phyloP scores from a whole-genome alignment of 805 yeast species.

The Candida dajiaensis region DNA sequence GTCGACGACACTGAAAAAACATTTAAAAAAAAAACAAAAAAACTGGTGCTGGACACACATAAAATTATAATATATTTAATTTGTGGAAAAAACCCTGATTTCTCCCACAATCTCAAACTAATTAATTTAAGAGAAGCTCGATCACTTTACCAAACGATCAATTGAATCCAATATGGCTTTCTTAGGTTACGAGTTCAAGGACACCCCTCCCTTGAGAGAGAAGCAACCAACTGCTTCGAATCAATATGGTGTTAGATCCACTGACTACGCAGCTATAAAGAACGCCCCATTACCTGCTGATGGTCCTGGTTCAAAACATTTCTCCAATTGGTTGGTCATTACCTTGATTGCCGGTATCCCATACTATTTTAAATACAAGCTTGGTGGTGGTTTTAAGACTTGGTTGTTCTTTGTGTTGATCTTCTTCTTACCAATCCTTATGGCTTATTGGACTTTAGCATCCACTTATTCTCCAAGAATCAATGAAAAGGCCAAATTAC shows the following conservation, averaged over 20 bases:
- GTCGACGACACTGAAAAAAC: too few relatives aligned
- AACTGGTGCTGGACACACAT: too few relatives aligned
- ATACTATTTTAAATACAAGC: slow-evolving; percentile 50
- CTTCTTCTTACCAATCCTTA: slow-evolving; percentile 60
- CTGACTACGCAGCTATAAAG: slow-evolving; percentile 59
- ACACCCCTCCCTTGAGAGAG: slow-evolving; percentile 50
- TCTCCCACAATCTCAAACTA: too few relatives aligned
- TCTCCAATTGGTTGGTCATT: slow-evolving; percentile 53
- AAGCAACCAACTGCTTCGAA: slow-evolving; percentile 34
- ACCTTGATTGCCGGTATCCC: slow-evolving; percentile 54
- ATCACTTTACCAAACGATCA: too few relatives aligned
- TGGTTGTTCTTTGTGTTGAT: slow-evolving; percentile 55
- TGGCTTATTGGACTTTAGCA: slow-evolving; percentile 77
- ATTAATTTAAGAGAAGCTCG: too few relatives aligned
- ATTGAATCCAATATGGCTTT: slow-evolving; percentile 15
- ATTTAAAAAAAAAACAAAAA: too few relatives aligned
- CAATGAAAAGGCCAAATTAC: slow-evolving; percentile 70
- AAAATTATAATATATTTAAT: too few relatives aligned
- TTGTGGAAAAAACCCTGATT: too few relatives aligned
- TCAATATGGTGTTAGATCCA: slow-evolving; percentile 40
- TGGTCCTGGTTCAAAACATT: slow-evolving; percentile 79
- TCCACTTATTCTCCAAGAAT: slow-evolving; percentile 78
- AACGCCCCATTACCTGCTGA: slow-evolving; percentile 89
- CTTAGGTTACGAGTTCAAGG: slow-evolving; percentile 42
- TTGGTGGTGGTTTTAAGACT: slow-evolving; percentile 67